Conservation (phyloP, 176 grass and related monocot genomes). For the Pharus latifolius region DNA sequence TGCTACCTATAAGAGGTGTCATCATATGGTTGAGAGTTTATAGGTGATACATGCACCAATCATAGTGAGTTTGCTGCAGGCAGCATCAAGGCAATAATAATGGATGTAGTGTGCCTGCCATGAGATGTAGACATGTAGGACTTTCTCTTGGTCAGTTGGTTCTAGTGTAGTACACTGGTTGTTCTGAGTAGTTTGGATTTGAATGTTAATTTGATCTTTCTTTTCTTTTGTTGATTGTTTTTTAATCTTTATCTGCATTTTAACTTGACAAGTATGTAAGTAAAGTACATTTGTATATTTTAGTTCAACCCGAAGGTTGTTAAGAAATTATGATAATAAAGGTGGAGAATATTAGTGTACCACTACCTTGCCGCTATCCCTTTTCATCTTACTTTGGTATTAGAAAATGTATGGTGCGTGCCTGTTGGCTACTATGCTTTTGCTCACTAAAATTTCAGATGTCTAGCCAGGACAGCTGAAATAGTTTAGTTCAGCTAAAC, state of each 20-base stretch:
- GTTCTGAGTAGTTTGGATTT: too few relatives aligned
- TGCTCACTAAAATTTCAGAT: neutral
- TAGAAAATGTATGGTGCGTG: neutral
- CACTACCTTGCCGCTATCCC: neutral
- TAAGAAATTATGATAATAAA: too few relatives aligned
- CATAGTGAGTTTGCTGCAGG: neutral
- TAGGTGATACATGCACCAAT: neutral
- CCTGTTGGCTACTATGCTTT: neutral
- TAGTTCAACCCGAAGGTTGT: too few relatives aligned
- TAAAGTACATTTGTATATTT: too few relatives aligned
- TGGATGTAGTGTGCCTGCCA: neutral
- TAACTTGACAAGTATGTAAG: too few relatives aligned
- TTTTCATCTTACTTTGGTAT: neutral
- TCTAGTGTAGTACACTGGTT: too few relatives aligned
- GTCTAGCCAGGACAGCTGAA: neutral
- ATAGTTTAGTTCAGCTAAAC: neutral
- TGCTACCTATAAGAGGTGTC: neutral
- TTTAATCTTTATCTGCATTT: too few relatives aligned
- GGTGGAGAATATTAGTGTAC: too few relatives aligned
- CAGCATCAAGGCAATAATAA: neutral
- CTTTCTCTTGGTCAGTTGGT: too few relatives aligned
- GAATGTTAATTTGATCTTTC: too few relatives aligned
- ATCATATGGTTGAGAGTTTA: neutral
- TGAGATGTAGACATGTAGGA: too few relatives aligned
- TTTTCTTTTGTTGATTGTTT: too few relatives aligned